Percentiles rank a stretch among this genome's conserved stretches.
phyloP scores from a whole-genome alignment of 352 stramenopile genomes.

The Pythium monospermum region DNA sequence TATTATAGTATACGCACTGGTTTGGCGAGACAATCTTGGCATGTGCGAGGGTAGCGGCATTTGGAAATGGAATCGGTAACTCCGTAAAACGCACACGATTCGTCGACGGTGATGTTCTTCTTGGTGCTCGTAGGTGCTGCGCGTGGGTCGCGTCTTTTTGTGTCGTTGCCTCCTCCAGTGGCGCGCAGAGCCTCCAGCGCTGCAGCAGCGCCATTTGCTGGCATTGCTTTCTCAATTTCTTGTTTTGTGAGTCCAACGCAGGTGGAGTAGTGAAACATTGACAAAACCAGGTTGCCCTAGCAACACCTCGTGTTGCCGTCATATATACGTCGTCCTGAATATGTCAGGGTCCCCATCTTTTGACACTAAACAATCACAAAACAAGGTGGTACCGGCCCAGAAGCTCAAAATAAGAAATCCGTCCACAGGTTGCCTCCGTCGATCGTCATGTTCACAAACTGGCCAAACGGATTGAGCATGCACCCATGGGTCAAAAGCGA shows the following conservation, averaged over 20 bases:
- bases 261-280: no score
- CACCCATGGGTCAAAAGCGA: background rate
- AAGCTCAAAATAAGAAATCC: no score
- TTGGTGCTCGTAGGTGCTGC: background rate
- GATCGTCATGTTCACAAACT: conserved; percentile 4
- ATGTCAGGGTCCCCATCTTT: background rate
- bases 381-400: background rate
- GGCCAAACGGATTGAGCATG: conserved; percentile 7
- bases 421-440: conserved; percentile 1
- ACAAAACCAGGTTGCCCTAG: no score
- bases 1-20: background rate
- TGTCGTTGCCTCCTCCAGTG: background rate
- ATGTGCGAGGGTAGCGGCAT: conserved; percentile 6
- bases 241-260: no score
- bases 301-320: no score
- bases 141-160: background rate
- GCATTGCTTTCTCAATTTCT: no score
- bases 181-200: background rate
- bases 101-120: background rate
- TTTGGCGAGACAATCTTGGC: conserved; percentile 9
- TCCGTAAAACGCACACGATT: conserved; percentile 8
- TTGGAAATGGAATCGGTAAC: background rate
- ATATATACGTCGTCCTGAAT: no score
- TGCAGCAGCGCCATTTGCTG: background rate
- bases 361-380: conserved; percentile 1